Evolutionary conservation across 225 moss, liverwort and hornwort genomes (phyloP).

Genomic region (Pseudisothecium myosuroides): DNA sequence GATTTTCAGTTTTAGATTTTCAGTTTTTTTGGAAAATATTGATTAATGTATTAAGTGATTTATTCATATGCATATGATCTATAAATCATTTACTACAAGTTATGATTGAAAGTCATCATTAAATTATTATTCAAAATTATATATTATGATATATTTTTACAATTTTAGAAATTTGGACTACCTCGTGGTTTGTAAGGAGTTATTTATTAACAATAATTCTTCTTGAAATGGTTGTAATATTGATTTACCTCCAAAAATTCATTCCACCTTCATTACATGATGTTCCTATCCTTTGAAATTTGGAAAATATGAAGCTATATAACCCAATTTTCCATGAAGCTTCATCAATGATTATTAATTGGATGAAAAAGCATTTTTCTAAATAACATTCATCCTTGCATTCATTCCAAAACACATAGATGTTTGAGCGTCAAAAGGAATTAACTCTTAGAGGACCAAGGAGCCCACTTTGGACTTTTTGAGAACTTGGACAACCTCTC

Average conservation of each 20-base stretch:
- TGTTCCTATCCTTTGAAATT: background rate
- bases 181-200: background rate
- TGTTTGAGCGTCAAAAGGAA: no score
- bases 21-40: no score
- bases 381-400: background rate
- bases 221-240: background rate
- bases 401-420: accelerated
- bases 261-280: background rate
- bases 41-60: no score
- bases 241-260: background rate
- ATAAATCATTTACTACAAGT: no score
- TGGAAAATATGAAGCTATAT: no score
- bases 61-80: no score
- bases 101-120: no score
- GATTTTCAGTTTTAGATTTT: background rate
- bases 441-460: no score
- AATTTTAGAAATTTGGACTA: accelerated
- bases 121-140: no score
- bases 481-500: no score
- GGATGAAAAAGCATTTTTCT: background rate
- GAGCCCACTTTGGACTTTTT: no score
- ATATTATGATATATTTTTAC: background rate
- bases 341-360: background rate
- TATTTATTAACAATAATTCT: no score
- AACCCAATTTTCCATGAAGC: background rate